phyloP scores from a whole-genome alignment of 108 stramenopile genomes.

The Nitzschia palea region DNA sequence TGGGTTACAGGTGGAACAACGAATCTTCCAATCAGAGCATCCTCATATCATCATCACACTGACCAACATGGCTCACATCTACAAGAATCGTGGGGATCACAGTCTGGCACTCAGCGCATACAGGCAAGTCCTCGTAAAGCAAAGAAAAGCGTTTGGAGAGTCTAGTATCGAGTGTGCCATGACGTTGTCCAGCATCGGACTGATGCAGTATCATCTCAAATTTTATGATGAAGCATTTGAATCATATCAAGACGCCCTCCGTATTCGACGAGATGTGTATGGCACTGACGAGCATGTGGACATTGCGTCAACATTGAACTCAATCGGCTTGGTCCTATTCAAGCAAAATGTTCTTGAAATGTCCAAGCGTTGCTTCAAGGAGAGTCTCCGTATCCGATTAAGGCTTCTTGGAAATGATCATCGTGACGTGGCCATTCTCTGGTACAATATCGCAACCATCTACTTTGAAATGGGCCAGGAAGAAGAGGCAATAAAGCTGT shows the following conservation, averaged over 20 bases:
- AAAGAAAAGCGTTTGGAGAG: conserved; percentile 26
- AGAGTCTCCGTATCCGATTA: conserved; percentile 51
- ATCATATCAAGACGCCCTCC: conserved; percentile 59
- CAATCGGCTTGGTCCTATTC: conserved; percentile 67
- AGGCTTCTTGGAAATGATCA: conserved; percentile 48
- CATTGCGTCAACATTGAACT: conserved; percentile 58
- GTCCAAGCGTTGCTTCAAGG: conserved; percentile 52
- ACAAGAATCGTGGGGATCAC: conserved; percentile 39
- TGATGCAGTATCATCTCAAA: conserved; percentile 50
- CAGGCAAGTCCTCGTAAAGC: conserved; percentile 39
- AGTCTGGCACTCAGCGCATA: conserved; percentile 40
- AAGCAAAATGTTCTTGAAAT: conserved; percentile 37
- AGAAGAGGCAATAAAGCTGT: conserved; percentile 45
- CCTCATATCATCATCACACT: conserved; percentile 49
- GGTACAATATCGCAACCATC: conserved; percentile 71
- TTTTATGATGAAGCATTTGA: conserved; percentile 45
- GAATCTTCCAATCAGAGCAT: conserved; percentile 33
- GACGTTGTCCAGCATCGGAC: conserved; percentile 55
- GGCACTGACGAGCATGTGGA: conserved; percentile 52
- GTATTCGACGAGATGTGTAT: conserved; percentile 41
- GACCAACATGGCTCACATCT: conserved; percentile 40
- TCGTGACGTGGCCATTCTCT: conserved; percentile 49
- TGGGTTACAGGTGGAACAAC: conserved; percentile 47
- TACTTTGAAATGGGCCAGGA: conserved; percentile 59
- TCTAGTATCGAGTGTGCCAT: conserved; percentile 41